These are phyloP conservation scores for Ceratocystis lukuohia DNA, from an alignment of 2,329 filamentous ascomycete species.

Conservation along the genomic window DNA sequence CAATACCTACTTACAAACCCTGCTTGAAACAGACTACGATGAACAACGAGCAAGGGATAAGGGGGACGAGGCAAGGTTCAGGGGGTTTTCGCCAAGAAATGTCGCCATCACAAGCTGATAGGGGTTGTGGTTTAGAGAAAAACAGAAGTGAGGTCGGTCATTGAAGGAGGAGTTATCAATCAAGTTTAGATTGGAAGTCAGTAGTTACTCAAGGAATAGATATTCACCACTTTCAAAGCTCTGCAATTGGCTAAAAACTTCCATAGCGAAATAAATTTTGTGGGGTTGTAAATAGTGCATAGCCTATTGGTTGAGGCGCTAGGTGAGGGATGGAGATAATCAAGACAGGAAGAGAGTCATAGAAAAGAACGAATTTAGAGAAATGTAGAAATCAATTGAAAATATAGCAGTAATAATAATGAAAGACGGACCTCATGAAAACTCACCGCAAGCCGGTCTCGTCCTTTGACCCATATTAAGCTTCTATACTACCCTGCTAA, in stretches of 20 bases:
- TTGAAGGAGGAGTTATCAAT: neutral
- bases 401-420: neutral
- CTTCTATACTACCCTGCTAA: neutral
- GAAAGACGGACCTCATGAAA: neutral
- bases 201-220: neutral
- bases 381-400: neutral
- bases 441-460: neutral
- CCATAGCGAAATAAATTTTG: neutral
- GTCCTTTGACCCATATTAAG: neutral
- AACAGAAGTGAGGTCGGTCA: neutral
- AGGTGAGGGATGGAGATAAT: neutral
- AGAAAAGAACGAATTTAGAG: neutral
- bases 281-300: neutral
- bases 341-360: neutral
- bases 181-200: neutral
- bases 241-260: neutral
- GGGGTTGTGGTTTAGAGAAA: neutral
- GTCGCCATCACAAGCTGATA: neutral
- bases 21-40: no score
- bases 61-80: neutral
- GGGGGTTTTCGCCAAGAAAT: neutral
- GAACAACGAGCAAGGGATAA: neutral
- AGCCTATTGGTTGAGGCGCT: neutral
- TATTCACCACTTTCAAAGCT: neutral
- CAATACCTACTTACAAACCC: no score